Conservation (phyloP, 805 yeast species). For the Teunomyces barrocoloradensis region DNA sequence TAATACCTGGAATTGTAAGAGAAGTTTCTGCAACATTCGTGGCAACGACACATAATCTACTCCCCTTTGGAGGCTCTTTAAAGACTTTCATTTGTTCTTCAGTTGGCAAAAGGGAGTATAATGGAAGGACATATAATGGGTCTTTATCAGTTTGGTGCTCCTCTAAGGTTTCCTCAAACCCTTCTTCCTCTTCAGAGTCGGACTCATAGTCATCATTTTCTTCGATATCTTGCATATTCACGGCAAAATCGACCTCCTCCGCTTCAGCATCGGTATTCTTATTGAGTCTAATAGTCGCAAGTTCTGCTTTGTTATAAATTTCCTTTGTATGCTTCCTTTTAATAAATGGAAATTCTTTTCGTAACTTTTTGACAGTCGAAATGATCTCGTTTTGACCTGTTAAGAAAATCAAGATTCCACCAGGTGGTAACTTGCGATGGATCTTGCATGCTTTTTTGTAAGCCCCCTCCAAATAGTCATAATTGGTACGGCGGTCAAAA, state of each 20-base stretch:
- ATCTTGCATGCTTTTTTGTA: constrained; percentile 82
- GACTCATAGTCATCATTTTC: constrained; percentile 49
- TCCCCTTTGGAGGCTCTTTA: constrained; percentile 77
- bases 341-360: constrained; percentile 64
- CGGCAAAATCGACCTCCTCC: constrained; percentile 82
- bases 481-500: constrained; percentile 76
- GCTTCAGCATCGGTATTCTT: constrained; percentile 73
- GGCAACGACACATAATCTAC: constrained; percentile 88
- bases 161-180: constrained; percentile 69
- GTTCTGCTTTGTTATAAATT: constrained; percentile 25
- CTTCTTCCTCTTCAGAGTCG: constrained; percentile 55
- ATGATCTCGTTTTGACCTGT: constrained; percentile 95
- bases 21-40: constrained; percentile 98
- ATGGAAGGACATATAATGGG: constrained; percentile 86
- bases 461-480: constrained; percentile 82
- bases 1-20: constrained; percentile 90
- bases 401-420: constrained; percentile 86
- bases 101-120: constrained; percentile 92
- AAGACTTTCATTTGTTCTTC: constrained; percentile 93
- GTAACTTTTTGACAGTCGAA: constrained; percentile 65
- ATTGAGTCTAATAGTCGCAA: constrained; percentile 41
- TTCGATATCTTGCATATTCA: constrained; percentile 38
- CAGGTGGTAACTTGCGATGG: constrained; percentile 83
- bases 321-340: constrained; percentile 14
- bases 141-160: constrained; percentile 69